Evolutionary conservation across 129 eudicot species (phyloP), one percentile per base, ranked within the genome.

Genomic region (Lactuca saligna): DNA sequence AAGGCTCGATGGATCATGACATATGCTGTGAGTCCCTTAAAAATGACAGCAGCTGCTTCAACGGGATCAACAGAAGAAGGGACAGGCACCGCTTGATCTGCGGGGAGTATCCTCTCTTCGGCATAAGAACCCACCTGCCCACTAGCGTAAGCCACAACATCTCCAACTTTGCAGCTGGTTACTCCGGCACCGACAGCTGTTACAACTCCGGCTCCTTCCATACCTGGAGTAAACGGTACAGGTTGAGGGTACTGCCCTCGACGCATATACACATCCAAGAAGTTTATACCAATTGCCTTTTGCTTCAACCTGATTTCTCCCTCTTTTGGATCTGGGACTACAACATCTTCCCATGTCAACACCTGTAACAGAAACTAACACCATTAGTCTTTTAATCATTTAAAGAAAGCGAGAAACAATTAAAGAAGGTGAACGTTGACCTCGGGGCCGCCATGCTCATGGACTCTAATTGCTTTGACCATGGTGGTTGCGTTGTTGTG

Each of bases 181-280:
- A 72, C 34, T 48, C 87, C 90, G 46, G 90, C 80, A 44, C 90
- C 87, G 20, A 85, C 84, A 25, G 87, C 82, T 44, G 73, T 74
- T 17, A 85, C 87, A 55, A 70, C 86, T 25, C 90, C 90, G 58
- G 62, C 90, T 41, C 82, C 90, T 79, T 85, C 90, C 80, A 79
- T 62, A 42, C 90, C 90, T 81, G 77, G 16, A 54, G 29, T 17
- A n/a, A 8, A 42, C 11, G 51, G 68, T 37, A 57, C 0, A 0
- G 53, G 48, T n/a, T 20, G 48, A 15, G 68, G 57, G 37, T 37
- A 61, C 0, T 65, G 49, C 66, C 79, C 86, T 69, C 71, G 75
- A 64, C 90, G 79, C 58, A 74, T 75, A 70, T 85, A 85, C 3
- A 76, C 53, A 61, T 85, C 91, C 8, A 82, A 76, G 66, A 82